A percentile compares a stretch with the other conserved stretches of the same genome.
Conservation (phyloP, 1,284 basidiomycete species). For the Amylostereum areolatum region DNA sequence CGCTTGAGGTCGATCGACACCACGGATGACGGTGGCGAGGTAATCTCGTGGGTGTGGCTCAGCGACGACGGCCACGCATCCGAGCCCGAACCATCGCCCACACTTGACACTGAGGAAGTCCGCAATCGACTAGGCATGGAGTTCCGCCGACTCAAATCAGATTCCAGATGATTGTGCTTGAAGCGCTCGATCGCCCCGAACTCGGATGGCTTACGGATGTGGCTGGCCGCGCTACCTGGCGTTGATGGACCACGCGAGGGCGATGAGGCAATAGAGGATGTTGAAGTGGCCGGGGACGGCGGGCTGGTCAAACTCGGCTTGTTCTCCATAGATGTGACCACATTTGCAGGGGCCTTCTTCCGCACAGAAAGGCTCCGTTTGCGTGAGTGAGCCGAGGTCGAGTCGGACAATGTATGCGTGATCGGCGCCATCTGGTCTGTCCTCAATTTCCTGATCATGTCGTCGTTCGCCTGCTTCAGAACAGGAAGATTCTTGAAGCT, state of each 20-base stretch:
- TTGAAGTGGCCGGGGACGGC: slow-evolving; percentile 88
- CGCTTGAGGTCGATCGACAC: slow-evolving; percentile 71
- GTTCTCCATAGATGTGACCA: slow-evolving; percentile 62
- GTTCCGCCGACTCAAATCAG: slow-evolving; percentile 64
- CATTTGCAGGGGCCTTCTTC: slow-evolving; percentile 70
- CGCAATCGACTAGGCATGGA: slow-evolving; percentile 85
- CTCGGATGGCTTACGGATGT: slow-evolving; percentile 81
- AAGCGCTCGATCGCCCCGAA: slow-evolving; percentile 81
- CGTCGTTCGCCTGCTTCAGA: slow-evolving; percentile 97
- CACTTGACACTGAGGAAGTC: slow-evolving; percentile 79
- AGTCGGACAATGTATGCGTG: slow-evolving; percentile 66
- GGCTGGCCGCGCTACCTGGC: slow-evolving; percentile 53
- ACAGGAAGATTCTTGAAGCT: slow-evolving; percentile 97
- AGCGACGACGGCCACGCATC: slow-evolving; percentile 65
- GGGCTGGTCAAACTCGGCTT: slow-evolving; percentile 60
- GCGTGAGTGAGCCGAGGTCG: slow-evolving; percentile 48
- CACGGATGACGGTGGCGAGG: slow-evolving; percentile 72
- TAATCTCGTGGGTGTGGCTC: slow-evolving; percentile 45
- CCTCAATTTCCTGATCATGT: slow-evolving; percentile 92
- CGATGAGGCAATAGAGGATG: slow-evolving; percentile 88
- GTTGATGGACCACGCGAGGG: slow-evolving; percentile 79
- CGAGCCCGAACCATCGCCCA: slow-evolving; percentile 69
- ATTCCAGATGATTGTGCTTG: slow-evolving; percentile 73
- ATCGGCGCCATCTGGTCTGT: slow-evolving; percentile 75
- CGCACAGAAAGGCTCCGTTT: slow-evolving; percentile 70